Percentiles rank a stretch among this genome's conserved stretches.
Evolutionary conservation across 1,284 basidiomycete genomes (phyloP).

Genomic region (Kwoniella shivajii): DNA sequence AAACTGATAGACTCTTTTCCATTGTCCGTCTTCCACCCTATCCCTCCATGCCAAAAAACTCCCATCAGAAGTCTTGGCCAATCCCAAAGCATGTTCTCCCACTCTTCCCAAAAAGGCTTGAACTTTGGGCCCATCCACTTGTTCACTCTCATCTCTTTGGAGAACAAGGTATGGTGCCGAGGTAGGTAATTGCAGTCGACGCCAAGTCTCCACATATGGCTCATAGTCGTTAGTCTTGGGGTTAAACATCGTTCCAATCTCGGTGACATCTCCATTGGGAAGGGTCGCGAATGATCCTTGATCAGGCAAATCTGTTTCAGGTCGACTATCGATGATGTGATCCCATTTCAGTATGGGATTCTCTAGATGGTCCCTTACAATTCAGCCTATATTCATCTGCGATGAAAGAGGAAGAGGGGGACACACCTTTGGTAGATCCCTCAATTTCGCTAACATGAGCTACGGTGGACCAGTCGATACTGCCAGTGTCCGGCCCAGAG

Average conservation of each 20-base stretch:
- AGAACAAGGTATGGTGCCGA: conserved; percentile 22
- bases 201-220: conserved; percentile 41
- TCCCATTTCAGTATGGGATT: conserved; percentile 34
- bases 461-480: conserved; percentile 36
- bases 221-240: conserved; percentile 27
- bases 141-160: neutral
- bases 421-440: conserved; percentile 22
- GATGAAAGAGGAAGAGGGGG: neutral
- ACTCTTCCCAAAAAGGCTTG: conserved; percentile 12
- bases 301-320: conserved; percentile 23
- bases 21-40: conserved; percentile 1
- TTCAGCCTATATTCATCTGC: neutral
- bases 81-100: conserved; percentile 13
- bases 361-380: conserved; percentile 10
- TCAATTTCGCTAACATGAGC: conserved; percentile 21
- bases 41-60: conserved; percentile 17
- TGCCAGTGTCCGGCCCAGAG: conserved; percentile 19
- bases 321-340: conserved; percentile 36
- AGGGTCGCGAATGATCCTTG: conserved; percentile 33
- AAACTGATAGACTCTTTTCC: conserved; percentile 18
- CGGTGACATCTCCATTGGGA: conserved; percentile 36
- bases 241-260: conserved; percentile 42
- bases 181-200: conserved; percentile 9
- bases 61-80: conserved; percentile 5
- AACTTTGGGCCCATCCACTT: neutral